Base-by-base conservation (phyloP, 768 basidiomycete genomes). In the Leccinum arenicola region DNA sequence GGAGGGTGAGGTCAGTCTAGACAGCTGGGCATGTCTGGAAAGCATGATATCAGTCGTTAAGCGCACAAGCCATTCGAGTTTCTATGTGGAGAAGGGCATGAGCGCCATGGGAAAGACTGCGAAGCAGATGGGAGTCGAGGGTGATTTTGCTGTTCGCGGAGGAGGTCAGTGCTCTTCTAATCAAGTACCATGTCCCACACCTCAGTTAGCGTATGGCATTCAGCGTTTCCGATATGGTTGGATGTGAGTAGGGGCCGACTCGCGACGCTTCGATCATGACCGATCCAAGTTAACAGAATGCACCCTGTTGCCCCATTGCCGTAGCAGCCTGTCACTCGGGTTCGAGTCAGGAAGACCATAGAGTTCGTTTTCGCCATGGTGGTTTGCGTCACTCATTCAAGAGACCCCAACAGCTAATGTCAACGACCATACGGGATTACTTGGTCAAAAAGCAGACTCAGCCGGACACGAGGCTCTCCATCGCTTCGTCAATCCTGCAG, bases 81-180 rank as follows among this genome's bases (percentile, higher is more conserved):
- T 79, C 71, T 93, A 93, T 71, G 88, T 93, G 9, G 91, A 93
- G 69, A 92, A 91, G 68, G 88, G 89, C 6, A 91, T 91, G 84
- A 84, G 82, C 51, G 91, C 91, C 4, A 87, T 89, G 86, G 87
- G 88, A 17, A 91, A 88, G 74, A 86, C 85, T 6, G 80, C 87
- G 40, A 83, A 83, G 64, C 86, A 91, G 64, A 78, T 88, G 75
- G 89, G 87, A 4, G 78, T 88, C 36, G 84, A 87, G 56, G 80
- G 78, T 15, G 87, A 91, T 56, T 77, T 81, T 62, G 76, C 82
- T 31, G 80, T 91, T 48, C 82, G 83, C 59, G 91, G 91, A 52
- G 91, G 91, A 75, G 91, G 91, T 93, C 63, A 73, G 86, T 78
- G 40, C 21, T 15, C 3, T 43, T 43, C 45, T 19, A 10, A 15